phyloP scores from a whole-genome alignment of 2,329 filamentous ascomycete genomes.

The Alternaria dauci region DNA sequence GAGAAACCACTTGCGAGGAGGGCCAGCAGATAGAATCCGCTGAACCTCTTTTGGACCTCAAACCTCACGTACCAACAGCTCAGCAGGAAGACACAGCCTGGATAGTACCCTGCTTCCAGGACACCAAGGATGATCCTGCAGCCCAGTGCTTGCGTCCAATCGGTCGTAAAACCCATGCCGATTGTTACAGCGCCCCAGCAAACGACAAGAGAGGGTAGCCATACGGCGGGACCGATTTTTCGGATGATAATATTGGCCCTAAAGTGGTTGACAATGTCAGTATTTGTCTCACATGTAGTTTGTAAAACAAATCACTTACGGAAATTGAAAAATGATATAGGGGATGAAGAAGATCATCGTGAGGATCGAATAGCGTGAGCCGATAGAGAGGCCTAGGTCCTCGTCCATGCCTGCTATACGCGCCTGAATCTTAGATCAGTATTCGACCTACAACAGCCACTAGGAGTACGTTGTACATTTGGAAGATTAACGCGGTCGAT shows the following conservation, averaged over 20 bases:
- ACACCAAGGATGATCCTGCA: conserved; percentile 27
- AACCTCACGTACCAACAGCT: conserved; percentile 31
- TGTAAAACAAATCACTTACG: neutral
- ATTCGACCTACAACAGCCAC: accelerated
- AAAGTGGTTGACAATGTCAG: neutral
- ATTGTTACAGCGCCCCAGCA: conserved; percentile 29
- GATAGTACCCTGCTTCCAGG: conserved; percentile 32
- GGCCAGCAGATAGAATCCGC: conserved; percentile 33
- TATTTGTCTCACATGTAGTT: neutral
- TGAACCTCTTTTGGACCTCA: conserved; percentile 32
- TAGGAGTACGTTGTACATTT: conserved; percentile 9
- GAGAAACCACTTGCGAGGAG: conserved; percentile 40
- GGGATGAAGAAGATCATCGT: conserved; percentile 22
- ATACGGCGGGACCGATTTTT: conserved; percentile 36
- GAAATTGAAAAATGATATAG: conserved; percentile 37
- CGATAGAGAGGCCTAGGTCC: conserved; percentile 25
- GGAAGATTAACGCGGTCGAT: conserved; percentile 31
- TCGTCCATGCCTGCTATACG: conserved; percentile 25
- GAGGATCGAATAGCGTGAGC: conserved; percentile 24
- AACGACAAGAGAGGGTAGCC: conserved; percentile 37
- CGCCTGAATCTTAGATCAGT: neutral
- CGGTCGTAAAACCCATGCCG: conserved; percentile 29
- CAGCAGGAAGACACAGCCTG: conserved; percentile 29
- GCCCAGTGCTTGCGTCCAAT: conserved; percentile 24
- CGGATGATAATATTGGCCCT: conserved; percentile 24